Evolutionary conservation across 176 grass and related monocot genomes (phyloP).

Genomic region (Secale cereale): DNA sequence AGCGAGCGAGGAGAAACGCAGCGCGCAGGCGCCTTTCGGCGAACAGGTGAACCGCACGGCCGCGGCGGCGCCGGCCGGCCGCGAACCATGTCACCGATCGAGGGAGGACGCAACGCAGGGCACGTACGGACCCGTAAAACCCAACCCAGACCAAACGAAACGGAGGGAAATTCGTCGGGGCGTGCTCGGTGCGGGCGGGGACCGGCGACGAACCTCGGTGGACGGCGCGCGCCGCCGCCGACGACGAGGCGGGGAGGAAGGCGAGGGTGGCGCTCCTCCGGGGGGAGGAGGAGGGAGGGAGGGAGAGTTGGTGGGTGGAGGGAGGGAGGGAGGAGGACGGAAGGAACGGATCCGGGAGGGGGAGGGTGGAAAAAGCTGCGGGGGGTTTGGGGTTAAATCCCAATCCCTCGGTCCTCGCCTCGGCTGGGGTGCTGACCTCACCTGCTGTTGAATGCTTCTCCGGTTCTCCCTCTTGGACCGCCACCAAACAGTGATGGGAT

Average conservation of each 20-base stretch:
- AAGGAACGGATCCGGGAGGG: slow-evolving; percentile 21
- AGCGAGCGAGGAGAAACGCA: not conserved
- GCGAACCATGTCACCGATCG: not conserved
- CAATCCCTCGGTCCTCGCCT: not conserved
- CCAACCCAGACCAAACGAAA: not conserved
- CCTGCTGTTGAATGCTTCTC: slow-evolving; percentile 37
- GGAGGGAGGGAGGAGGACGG: not conserved
- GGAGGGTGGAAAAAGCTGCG: slow-evolving; percentile 7
- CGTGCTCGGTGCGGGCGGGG: not conserved
- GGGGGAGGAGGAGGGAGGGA: not conserved
- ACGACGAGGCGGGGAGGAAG: not conserved
- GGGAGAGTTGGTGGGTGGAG: slow-evolving; percentile 33
- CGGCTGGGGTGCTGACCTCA: not conserved
- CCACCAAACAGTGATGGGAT: not conserved
- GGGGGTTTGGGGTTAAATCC: slow-evolving; percentile 26
- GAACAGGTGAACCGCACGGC: slow-evolving; percentile 23
- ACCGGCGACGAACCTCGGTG: slow-evolving; percentile 21
- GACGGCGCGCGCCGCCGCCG: not conserved
- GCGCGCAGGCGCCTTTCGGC: not conserved
- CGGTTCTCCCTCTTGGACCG: not conserved
- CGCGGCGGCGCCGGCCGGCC: not conserved
- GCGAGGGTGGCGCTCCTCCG: not conserved
- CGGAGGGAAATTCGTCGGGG: not conserved
- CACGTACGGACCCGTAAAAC: not conserved
- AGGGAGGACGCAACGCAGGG: not conserved